phyloP scores from a whole-genome alignment of 805 yeast species.

The Torulaspora indica region DNA sequence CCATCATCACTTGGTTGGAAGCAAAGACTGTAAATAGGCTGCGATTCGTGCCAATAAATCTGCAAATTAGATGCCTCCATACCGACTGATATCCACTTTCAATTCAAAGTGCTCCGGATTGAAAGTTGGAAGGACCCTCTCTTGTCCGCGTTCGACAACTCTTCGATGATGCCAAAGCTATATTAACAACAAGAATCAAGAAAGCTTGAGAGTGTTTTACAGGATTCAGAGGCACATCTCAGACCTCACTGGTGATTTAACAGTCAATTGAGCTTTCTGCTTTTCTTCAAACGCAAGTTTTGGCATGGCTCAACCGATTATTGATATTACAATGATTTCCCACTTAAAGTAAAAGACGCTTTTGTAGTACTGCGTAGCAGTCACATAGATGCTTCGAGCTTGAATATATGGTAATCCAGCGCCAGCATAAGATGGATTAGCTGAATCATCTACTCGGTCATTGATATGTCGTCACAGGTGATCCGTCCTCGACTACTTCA shows the following conservation, averaged over 20 bases:
- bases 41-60: slow-evolving; percentile 49
- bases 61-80: slow-evolving; percentile 31
- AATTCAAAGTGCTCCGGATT: not conserved
- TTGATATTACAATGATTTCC: not conserved
- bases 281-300: no score
- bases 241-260: not conserved
- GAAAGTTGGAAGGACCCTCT: not conserved
- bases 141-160: not conserved
- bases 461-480: no score
- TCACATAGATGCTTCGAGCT: no score
- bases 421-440: no score
- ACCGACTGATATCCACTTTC: not conserved
- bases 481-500: no score
- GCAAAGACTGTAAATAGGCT: slow-evolving; percentile 65
- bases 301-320: not conserved
- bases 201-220: not conserved
- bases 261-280: not conserved
- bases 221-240: not conserved
- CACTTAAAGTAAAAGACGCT: no score
- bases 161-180: not conserved
- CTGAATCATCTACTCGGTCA: no score
- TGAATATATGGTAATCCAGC: no score
- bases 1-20: slow-evolving; percentile 47
- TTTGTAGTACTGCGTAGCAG: no score
- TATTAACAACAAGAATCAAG: not conserved